Base-by-base conservation (phyloP, 1,284 basidiomycete species). In the Ceratorhiza oryzae-sativae region DNA sequence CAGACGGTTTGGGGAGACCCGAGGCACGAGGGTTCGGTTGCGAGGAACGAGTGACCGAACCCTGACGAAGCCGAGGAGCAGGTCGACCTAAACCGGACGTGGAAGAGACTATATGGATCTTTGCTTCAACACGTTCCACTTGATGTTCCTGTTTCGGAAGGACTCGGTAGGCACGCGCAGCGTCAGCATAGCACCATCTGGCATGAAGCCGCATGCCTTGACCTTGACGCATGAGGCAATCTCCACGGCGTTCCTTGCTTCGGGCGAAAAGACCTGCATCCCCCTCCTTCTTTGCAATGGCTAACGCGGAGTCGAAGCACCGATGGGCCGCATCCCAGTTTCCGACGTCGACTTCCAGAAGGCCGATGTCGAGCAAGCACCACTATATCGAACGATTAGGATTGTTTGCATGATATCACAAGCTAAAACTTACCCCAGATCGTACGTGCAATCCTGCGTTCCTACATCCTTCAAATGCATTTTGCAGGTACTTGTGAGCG, bases 111-210 rank as follows among this genome's bases (percentile, higher is more conserved):
- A 56, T n/a, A n/a, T 59, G 56, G 20, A 59, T 59, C 23, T 42
- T 59, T 23, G 23, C 36, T 27, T 59, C 56, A 15, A 59, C 56
- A 1, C 56, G 56, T 3, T 13, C 3, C 8, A 39, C 56, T 20
- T 59, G 56, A n/a, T 59, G 36, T 25, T 42, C 36, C 27, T 59
- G 36, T 15, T 23, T n/a, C 12, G 36, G 56, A 25, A 59, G 56
- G 34, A 34, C 12, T 42, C 56, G 39, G 18, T 59, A 59, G 1
- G 56, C 56, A 8, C 41, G n/a, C 13, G 56, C 56, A 13, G 56
- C 56, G 8, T 41, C 34, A 30, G 41, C 56, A 20, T 59, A 59
- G 34, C 56, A 41, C 42, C 25, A n/a, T 23, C 56, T 59, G 2
- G 56, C 56, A 25, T 59, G 36, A 3, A n/a, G 4, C 6, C 34